Conservation (phyloP, 31 red algal species). For the Asparagopsis taxiformis region DNA sequence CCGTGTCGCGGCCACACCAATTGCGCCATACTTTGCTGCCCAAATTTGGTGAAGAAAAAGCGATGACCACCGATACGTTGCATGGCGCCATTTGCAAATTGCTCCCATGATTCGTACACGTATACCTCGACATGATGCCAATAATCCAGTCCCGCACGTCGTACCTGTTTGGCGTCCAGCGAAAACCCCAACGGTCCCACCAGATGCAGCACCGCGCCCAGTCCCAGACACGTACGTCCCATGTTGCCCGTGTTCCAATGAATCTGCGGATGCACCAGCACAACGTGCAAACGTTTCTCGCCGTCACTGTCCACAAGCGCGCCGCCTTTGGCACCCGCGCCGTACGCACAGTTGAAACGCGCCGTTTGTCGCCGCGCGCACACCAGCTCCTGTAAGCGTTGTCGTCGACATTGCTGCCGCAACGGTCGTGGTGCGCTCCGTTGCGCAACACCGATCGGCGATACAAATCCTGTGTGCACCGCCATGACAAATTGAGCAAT, state of each 20-base stretch:
- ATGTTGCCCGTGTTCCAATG: conserved; percentile 79
- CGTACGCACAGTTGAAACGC: no score
- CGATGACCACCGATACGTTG: conserved; percentile 32
- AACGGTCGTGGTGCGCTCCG: no score
- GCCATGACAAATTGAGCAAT: no score
- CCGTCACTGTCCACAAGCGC: no score
- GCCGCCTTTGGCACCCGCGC: no score
- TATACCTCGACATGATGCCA: conserved; percentile 84
- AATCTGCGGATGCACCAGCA: conserved; percentile 73
- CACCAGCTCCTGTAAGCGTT: no score
- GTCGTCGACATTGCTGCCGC: no score
- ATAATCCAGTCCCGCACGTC: conserved; percentile 91
- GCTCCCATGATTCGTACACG: conserved; percentile 72
- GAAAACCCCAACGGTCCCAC: conserved; percentile 84
- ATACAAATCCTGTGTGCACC: no score
- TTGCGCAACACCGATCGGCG: no score
- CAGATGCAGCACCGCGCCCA: conserved; percentile 76
- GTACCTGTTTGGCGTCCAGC: conserved; percentile 55
- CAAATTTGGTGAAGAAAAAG: conserved; percentile 81
- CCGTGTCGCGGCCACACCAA: conserved; percentile 33
- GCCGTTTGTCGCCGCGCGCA: no score
- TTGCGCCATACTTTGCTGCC: conserved; percentile 20
- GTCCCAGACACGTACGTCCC: conserved; percentile 77
- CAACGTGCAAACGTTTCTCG: conserved; percentile 50
- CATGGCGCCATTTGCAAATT: conserved; percentile 42